Conservation (phyloP, 305 asterid genomes). For the Galium porrigens region DNA sequence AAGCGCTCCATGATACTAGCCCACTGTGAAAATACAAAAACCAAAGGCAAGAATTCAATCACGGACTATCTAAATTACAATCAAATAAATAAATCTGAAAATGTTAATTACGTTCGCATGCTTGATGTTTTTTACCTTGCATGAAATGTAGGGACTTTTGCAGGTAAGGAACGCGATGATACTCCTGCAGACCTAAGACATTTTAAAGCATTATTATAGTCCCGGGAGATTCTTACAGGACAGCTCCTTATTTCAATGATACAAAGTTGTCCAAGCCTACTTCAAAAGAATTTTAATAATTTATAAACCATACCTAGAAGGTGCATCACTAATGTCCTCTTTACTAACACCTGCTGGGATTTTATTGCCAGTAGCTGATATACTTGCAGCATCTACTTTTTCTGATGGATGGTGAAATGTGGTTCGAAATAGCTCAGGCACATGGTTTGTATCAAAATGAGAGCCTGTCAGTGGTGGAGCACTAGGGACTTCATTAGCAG, state of each 20-base stretch:
- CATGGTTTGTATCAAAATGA: slow-evolving; percentile 22
- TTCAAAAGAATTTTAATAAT: background rate
- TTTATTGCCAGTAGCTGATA: slow-evolving; percentile 20
- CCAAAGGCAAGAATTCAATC: slow-evolving; percentile 13
- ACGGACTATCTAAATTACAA: background rate
- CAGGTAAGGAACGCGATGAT: slow-evolving; percentile 38
- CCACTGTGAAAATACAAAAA: slow-evolving; percentile 41
- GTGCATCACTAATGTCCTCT: slow-evolving; percentile 25
- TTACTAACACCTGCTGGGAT: slow-evolving; percentile 19
- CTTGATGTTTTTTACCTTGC: slow-evolving; percentile 46
- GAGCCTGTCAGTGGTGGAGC: slow-evolving; percentile 57
- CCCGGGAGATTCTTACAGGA: background rate
- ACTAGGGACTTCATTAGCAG: slow-evolving; percentile 45
- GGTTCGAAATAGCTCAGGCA: slow-evolving; percentile 29
- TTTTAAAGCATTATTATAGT: slow-evolving; percentile 12
- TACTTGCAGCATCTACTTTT: slow-evolving; percentile 26
- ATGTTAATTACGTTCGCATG: slow-evolving; percentile 6
- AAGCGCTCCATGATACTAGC: slow-evolving; percentile 63
- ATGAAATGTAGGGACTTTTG: slow-evolving; percentile 66
- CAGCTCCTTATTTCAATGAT: background rate
- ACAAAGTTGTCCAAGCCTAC: background rate
- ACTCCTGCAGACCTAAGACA: slow-evolving; percentile 44
- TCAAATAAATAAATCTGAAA: background rate
- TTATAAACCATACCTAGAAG: slow-evolving; percentile 33
- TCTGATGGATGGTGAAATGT: slow-evolving; percentile 22